phyloP scores from a whole-genome alignment of 768 basidiomycete genomes.

The Calocera cornea region DNA sequence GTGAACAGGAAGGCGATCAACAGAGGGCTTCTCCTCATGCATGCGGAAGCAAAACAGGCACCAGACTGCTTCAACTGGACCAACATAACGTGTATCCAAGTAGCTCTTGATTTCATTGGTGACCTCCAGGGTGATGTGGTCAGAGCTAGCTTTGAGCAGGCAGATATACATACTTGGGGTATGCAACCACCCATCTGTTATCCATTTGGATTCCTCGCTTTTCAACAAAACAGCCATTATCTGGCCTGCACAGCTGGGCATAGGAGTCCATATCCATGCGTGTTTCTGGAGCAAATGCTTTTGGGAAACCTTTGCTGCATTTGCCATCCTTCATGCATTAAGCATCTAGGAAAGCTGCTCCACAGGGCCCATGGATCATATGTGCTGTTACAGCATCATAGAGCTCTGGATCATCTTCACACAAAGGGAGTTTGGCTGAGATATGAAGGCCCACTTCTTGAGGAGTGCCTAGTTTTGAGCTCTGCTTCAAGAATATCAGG shows the following conservation, averaged over 20 bases:
- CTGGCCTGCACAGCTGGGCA: slow-evolving; percentile 25
- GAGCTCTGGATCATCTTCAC: slow-evolving; percentile 27
- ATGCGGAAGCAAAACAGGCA: slow-evolving; percentile 24
- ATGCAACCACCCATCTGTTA: slow-evolving; percentile 34
- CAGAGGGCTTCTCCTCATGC: slow-evolving; percentile 26
- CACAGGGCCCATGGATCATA: slow-evolving; percentile 42
- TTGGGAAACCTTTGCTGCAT: slow-evolving; percentile 36
- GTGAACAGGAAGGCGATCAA: slow-evolving; percentile 34
- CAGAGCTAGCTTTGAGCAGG: no score
- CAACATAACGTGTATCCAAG: slow-evolving; percentile 30
- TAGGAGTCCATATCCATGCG: slow-evolving; percentile 30
- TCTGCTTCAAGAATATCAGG: slow-evolving; percentile 30
- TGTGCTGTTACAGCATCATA: slow-evolving; percentile 29
- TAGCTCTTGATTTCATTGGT: slow-evolving; percentile 19
- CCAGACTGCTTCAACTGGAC: slow-evolving; percentile 27
- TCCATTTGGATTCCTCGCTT: slow-evolving; percentile 18
- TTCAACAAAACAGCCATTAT: slow-evolving; percentile 25
- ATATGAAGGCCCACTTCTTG: slow-evolving; percentile 32
- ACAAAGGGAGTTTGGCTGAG: slow-evolving; percentile 33
- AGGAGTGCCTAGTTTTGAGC: slow-evolving; percentile 25
- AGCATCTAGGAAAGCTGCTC: slow-evolving; percentile 23
- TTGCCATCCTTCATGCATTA: slow-evolving; percentile 32
- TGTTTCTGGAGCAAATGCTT: slow-evolving; percentile 27
- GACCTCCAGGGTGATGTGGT: slow-evolving; percentile 29
- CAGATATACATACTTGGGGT: slow-evolving; percentile 16